Percentiles rank a stretch among this genome's conserved stretches.
phyloP scores from a whole-genome alignment of 495 filamentous ascomycete genomes.

The Friedmanniomyces simplex region DNA sequence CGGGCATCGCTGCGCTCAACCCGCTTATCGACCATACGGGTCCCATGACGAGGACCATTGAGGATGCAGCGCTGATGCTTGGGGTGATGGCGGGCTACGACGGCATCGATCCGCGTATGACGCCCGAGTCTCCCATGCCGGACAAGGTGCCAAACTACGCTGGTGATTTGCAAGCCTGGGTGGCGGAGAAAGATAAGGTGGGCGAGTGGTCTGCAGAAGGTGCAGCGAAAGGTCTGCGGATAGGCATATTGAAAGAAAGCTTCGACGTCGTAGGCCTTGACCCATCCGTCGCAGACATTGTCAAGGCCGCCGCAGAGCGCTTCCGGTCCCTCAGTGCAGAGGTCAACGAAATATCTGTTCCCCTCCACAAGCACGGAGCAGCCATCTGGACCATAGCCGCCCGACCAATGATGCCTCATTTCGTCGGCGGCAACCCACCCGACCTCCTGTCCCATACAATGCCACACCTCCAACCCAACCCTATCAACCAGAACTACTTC shows the following conservation, averaged over 20 bases:
- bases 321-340: conserved; percentile 42
- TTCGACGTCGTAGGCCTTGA: conserved; percentile 38
- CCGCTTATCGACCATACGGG: conserved; percentile 30
- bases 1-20: conserved; percentile 27
- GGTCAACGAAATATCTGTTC: conserved; percentile 42
- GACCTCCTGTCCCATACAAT: conserved; percentile 35
- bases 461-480: conserved; percentile 33
- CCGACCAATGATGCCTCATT: conserved; percentile 36
- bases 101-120: conserved; percentile 40
- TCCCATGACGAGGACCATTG: conserved; percentile 37
- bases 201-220: conserved; percentile 28
- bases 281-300: conserved; percentile 33
- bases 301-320: conserved; percentile 36
- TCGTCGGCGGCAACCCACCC: conserved; percentile 32
- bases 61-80: conserved; percentile 42
- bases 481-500: conserved; percentile 34
- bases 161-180: conserved; percentile 22
- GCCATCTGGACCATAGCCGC: conserved; percentile 43
- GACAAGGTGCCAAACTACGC: conserved; percentile 30
- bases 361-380: conserved; percentile 39
- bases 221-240: conserved; percentile 15
- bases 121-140: conserved; percentile 11
- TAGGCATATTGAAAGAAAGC: conserved; percentile 45
- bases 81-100: conserved; percentile 46
- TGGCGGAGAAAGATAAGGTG: conserved; percentile 29